Evolutionary conservation across 73 alveolate genomes (phyloP), one percentile per base, ranked within the genome.

Genomic region (Tetrahymena malaccensis): DNA sequence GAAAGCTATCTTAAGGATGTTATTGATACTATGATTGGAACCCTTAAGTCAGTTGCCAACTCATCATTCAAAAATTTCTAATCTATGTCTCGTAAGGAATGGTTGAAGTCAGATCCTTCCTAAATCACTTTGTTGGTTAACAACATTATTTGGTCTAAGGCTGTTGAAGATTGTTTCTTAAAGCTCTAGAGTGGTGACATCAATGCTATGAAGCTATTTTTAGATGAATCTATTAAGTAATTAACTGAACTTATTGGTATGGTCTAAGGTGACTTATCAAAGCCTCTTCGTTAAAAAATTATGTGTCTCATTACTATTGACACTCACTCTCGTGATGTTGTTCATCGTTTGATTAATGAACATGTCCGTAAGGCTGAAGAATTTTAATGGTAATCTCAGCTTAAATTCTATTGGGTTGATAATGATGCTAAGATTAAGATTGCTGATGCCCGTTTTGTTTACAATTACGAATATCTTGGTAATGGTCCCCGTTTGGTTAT

Each of bases 401-500:
- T 99, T 97, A 99, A 99, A 97, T 98, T 99, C 43, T 99, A 99
- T 97, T 99, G 98, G 99, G 96, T 94, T 50, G 96, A 98, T 94
- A 97, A 97, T 58, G 99, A 99, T 96, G 98, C 99, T 85, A 97
- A 97, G 50, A 97, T 98, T 89, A 97, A 97, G 94, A 99, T 99
- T 94, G 99, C 99, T 35, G 99, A 99, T 98, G 99, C 99, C 83
- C 97, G 97, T n/a, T 98, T 99, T 85, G 96, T 98, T 98, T 99
- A 99, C 96, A 99, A 99, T 34, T 99, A 99, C 96, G 99, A 99
- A 96, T 99, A 99, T 97, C 99, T 99, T 93, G 99, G 99, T 93
- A 99, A 99, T 94, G 99, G 99, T 15, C 99, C 99, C n/a, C 98
- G 99, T 89, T 98, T 99, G 95, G 99, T 99, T 97, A 99, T 99